Base-by-base conservation (phyloP, 768 basidiomycete species). In the Leccinellum luteum region DNA sequence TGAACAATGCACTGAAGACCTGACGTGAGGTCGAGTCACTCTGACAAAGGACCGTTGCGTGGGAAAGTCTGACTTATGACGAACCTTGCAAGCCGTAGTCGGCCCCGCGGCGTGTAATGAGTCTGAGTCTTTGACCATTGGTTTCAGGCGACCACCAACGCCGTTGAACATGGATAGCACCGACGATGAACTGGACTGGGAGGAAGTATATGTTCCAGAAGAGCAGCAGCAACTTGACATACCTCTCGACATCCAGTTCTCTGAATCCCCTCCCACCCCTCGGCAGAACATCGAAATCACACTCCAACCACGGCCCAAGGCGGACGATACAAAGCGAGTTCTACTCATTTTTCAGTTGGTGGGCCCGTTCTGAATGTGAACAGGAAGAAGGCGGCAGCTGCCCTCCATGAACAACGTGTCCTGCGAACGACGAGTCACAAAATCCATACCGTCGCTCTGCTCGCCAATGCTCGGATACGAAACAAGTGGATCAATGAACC, bases 401-500 rank as follows among this genome's bases (percentile, higher is more conserved):
- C 84, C 59, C 72, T 82, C 32, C 79, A 84, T 58, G 83, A 83
- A 14, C 90, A 95, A 66, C 84, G 94, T 13, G 75, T 86, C 43
- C 69, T 85, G 9, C 81, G 94, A 32, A 82, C 95, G 48, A 83
- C 89, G 56, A 86, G 84, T 54, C 96, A 98, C 76, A 95, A 96
- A 73, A 77, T 93, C 14, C 97, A 99, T 64, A 91, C 93, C 9
- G 74, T 95, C 12, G 76, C 82, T n/a, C 78, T 97, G 14, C 79
- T 98, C 13, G 81, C 82, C 14, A 92, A 87, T 67, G 90, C 87
- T 5, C 73, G 78, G 47, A 73, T 84, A 21, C 83, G 97, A 41
- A 98, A 99, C 67, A 76, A 75, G 57, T 96, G 90, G 89, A 66
- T 92, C 14, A 94, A 92, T 54, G 91, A 97, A 64, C 74, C 78